Conservation (phyloP, 192 early-diverging fungal genomes). For the Rhizoclosmatium globosum region DNA sequence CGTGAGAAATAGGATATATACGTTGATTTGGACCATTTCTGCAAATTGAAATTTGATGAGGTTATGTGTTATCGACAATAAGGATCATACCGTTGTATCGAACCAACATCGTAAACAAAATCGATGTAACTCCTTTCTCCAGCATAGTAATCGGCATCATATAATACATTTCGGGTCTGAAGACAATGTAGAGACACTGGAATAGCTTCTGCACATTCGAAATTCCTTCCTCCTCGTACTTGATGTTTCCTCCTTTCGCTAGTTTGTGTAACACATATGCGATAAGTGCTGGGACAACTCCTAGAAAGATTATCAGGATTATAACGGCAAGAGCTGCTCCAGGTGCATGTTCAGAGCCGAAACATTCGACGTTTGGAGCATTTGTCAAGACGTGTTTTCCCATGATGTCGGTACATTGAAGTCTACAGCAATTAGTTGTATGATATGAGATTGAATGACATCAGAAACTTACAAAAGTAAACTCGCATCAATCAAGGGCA, state of each 20-base stretch:
- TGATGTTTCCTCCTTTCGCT: not conserved
- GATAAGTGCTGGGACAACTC: not conserved
- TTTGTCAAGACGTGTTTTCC: slow-evolving; percentile 17
- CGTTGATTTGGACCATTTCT: slow-evolving; percentile 21
- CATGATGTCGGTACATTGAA: slow-evolving; percentile 22
- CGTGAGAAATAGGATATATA: slow-evolving; percentile 23
- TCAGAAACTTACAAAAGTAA: slow-evolving; percentile 13
- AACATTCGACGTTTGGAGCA: slow-evolving; percentile 5
- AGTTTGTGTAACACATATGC: slow-evolving; percentile 4
- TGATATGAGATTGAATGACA: not conserved
- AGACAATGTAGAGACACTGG: slow-evolving; percentile 33
- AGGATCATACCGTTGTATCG: not conserved
- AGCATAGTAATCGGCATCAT: slow-evolving; percentile 33
- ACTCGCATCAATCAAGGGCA: slow-evolving; percentile 35
- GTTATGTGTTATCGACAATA: not conserved
- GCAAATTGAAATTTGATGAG: not conserved
- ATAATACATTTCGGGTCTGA: slow-evolving; percentile 29
- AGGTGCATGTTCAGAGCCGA: not conserved
- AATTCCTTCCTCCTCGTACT: slow-evolving; percentile 20
- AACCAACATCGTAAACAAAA: slow-evolving; percentile 28
- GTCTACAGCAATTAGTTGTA: not conserved
- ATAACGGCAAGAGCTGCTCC: slow-evolving; percentile 25
- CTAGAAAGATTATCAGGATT: slow-evolving; percentile 27
- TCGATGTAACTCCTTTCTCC: slow-evolving; percentile 36
- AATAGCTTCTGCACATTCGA: slow-evolving; percentile 28